Conservation (phyloP, 441 rosid species). For the Cnidoscolus chayamansa region DNA sequence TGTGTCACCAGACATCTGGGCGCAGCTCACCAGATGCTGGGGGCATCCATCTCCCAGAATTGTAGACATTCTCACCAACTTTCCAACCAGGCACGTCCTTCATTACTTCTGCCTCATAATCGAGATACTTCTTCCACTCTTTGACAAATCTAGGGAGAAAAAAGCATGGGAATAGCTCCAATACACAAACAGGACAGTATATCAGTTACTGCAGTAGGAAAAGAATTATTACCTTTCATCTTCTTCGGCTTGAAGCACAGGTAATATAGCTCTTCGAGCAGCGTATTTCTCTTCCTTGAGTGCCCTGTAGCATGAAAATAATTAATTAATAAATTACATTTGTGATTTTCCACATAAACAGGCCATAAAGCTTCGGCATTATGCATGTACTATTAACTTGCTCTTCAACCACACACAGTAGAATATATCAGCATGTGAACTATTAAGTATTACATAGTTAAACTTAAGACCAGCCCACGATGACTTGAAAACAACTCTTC, state of each 20-base stretch:
- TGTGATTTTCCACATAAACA: not conserved
- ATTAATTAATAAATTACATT: not conserved
- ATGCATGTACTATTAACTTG: not conserved
- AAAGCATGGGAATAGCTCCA: not conserved
- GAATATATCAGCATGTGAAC: not conserved
- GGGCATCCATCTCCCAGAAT: constrained; percentile 97
- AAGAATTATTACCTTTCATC: constrained; percentile 68
- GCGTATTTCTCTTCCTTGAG: constrained; percentile 92
- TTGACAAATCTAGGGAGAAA: constrained; percentile 59
- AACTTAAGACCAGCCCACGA: not conserved
- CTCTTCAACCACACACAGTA: not conserved
- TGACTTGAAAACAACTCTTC: not conserved
- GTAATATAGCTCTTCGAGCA: constrained; percentile 77
- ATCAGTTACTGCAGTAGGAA: not conserved
- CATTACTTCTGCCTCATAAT: constrained; percentile 94
- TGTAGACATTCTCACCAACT: constrained; percentile 88
- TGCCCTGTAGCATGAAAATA: constrained; percentile 48
- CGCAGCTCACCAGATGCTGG: constrained; percentile 96
- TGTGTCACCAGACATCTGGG: constrained; percentile 89
- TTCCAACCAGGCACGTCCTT: constrained; percentile 99
- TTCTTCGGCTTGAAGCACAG: constrained; percentile 96
- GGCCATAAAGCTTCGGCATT: not conserved
- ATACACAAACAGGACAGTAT: not conserved
- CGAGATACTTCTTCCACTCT: constrained; percentile 96
- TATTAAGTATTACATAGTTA: not conserved